Conservation (phyloP, 345 rosid genomes). For the Streptanthus diversifolius region DNA sequence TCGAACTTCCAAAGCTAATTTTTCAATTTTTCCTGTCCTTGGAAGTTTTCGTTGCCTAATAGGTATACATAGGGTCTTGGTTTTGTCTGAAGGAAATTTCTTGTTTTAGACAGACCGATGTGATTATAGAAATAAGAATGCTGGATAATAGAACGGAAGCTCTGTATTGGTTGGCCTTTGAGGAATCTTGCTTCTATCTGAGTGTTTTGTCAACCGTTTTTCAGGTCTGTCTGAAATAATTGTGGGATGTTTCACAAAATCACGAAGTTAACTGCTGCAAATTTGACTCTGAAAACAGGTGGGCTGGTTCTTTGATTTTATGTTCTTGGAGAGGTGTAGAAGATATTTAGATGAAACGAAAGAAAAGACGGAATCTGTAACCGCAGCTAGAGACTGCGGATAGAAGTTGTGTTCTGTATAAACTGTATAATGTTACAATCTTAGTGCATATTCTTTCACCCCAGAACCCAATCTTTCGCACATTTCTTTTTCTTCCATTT, state of each 20-base stretch:
- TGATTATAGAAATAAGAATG: background rate
- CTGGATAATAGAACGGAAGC: background rate
- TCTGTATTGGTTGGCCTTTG: background rate
- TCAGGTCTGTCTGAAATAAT: background rate
- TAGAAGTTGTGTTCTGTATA: conserved; percentile 25
- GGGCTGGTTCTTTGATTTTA: conserved; percentile 20
- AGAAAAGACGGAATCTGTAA: conserved; percentile 20
- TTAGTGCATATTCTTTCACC: conserved; percentile 23
- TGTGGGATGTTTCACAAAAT: conserved; percentile 5
- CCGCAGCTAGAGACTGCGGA: conserved; percentile 11
- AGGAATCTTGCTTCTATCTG: background rate
- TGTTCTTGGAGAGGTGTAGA: conserved; percentile 25
- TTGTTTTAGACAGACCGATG: background rate
- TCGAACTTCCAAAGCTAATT: background rate
- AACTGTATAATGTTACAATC: conserved; percentile 24
- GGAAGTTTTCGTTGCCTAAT: background rate
- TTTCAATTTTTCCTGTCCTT: background rate
- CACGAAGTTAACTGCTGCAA: background rate
- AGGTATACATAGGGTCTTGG: conserved; percentile 10
- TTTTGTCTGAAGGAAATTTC: background rate
- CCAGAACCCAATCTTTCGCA: conserved; percentile 19
- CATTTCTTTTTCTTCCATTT: conserved; percentile 6
- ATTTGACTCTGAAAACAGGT: conserved; percentile 10
- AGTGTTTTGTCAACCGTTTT: background rate
- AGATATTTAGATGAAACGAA: conserved; percentile 24